These are phyloP conservation scores for Podospora sp. DNA, from an alignment of 495 filamentous ascomycete genomes.

Conservation along the genomic window DNA sequence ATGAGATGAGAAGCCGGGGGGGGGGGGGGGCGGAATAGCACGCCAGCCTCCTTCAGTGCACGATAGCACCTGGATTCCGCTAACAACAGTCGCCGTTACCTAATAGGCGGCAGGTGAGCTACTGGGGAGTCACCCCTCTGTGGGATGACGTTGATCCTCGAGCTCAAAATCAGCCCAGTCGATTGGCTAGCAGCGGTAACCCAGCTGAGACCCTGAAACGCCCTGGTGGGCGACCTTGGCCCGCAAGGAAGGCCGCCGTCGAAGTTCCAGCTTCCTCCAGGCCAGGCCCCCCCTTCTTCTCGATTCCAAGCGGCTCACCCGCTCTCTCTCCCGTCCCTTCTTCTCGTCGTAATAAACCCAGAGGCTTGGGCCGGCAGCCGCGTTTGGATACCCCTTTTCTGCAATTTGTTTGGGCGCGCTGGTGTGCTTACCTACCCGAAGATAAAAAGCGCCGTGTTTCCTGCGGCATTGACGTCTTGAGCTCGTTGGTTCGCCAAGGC, in stretches of 20 bases:
- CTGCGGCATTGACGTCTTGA: neutral
- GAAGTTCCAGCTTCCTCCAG: neutral
- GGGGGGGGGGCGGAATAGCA: neutral
- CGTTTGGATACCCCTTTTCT: neutral
- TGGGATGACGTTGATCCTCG: slow-evolving; percentile 51
- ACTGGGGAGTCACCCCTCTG: slow-evolving; percentile 25
- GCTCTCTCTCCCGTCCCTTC: neutral
- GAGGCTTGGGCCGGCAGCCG: neutral
- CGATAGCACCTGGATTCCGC: neutral
- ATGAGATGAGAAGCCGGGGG: neutral
- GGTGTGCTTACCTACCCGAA: neutral
- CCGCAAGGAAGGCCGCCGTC: neutral
- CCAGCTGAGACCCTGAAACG: slow-evolving; percentile 44
- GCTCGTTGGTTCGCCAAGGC: slow-evolving; percentile 8
- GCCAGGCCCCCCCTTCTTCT: slow-evolving; percentile 19
- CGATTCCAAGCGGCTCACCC: neutral
- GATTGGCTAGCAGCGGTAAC: slow-evolving; percentile 36
- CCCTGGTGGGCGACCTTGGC: neutral
- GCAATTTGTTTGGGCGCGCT: neutral
- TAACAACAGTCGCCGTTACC: slow-evolving; percentile 3
- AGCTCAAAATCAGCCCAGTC: slow-evolving; percentile 34
- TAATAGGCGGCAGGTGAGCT: slow-evolving; percentile 7
- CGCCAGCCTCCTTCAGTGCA: neutral
- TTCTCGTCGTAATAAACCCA: neutral
- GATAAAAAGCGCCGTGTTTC: neutral